Percentiles rank a stretch among this genome's conserved stretches.
These are phyloP conservation scores for Solanum pimpinellifolium DNA, from an alignment of 257 asterid species.

Conservation along the genomic window DNA sequence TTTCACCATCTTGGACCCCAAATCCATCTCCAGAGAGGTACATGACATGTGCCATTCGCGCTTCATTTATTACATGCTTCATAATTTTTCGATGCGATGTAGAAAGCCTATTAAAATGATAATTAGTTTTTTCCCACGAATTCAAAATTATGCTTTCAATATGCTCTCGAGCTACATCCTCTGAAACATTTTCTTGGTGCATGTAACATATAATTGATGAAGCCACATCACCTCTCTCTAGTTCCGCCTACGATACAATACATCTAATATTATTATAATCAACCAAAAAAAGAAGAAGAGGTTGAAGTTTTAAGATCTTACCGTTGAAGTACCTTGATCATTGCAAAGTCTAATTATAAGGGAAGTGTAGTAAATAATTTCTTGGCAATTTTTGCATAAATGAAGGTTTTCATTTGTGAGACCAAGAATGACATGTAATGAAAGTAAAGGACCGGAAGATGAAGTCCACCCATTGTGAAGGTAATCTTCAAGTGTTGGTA, in stretches of 20 bases:
- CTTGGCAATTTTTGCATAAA: slow-evolving; percentile 8
- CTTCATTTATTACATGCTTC: slow-evolving; percentile 23
- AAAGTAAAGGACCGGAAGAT: slow-evolving; percentile 33
- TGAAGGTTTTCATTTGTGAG: slow-evolving; percentile 3
- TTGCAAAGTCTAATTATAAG: slow-evolving; percentile 48
- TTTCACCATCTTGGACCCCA: slow-evolving; percentile 36
- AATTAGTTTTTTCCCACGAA: slow-evolving; percentile 36
- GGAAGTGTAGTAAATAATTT: slow-evolving; percentile 23
- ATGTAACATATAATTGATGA: slow-evolving; percentile 51
- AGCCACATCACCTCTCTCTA: slow-evolving; percentile 53
- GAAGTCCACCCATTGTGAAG: slow-evolving; percentile 45
- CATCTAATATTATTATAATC: not conserved
- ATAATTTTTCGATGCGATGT: not conserved
- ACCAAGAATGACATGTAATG: slow-evolving; percentile 26
- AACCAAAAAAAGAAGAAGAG: not conserved
- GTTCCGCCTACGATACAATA: slow-evolving; percentile 28
- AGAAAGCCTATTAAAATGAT: not conserved
- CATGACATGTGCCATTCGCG: slow-evolving; percentile 24
- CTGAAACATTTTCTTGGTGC: slow-evolving; percentile 35
- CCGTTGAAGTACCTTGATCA: slow-evolving; percentile 51
- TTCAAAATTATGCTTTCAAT: slow-evolving; percentile 3
- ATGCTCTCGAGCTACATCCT: slow-evolving; percentile 29
- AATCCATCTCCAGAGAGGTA: slow-evolving; percentile 52
- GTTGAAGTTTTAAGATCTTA: not conserved
- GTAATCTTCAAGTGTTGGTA: slow-evolving; percentile 44